Evolutionary conservation across 495 filamentous ascomycete genomes (phyloP).

Genomic region (Penicillium goetzii): DNA sequence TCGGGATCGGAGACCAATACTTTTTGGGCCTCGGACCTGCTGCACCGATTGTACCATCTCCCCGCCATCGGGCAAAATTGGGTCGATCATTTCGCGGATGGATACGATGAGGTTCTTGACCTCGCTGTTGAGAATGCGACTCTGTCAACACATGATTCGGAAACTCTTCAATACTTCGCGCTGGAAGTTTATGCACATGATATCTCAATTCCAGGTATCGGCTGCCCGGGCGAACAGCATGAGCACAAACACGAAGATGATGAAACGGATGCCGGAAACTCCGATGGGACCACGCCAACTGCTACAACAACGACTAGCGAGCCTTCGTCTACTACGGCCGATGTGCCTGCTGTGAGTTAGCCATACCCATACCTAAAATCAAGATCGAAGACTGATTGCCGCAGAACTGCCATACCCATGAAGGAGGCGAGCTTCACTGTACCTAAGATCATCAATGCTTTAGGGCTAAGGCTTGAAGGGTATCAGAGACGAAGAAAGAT

Average conservation of each 20-base stretch:
- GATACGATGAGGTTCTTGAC: constrained; percentile 51
- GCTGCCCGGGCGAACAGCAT: constrained; percentile 48
- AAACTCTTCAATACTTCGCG: constrained; percentile 61
- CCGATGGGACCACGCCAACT: not conserved
- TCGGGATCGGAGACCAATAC: constrained; percentile 49
- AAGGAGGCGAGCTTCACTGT: constrained; percentile 40
- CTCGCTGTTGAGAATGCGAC: constrained; percentile 44
- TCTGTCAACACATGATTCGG: constrained; percentile 52
- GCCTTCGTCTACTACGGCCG: constrained; percentile 15
- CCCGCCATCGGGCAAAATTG: constrained; percentile 54
- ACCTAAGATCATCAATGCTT: constrained; percentile 10
- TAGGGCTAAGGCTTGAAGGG: not conserved
- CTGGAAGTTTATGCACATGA: constrained; percentile 60
- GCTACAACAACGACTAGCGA: constrained; percentile 12
- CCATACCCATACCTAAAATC: not conserved
- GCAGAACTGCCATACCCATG: constrained; percentile 41
- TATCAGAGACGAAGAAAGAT: not conserved
- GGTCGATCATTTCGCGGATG: constrained; percentile 60
- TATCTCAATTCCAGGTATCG: constrained; percentile 55
- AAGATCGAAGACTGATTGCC: constrained; percentile 14
- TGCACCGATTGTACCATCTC: constrained; percentile 61
- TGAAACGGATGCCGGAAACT: not conserved
- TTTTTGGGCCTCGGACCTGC: constrained; percentile 60
- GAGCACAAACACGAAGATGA: constrained; percentile 20
- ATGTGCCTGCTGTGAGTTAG: constrained; percentile 31